Conservation (phyloP, 148 eudicot species). For the Rhododendron ovatum region DNA sequence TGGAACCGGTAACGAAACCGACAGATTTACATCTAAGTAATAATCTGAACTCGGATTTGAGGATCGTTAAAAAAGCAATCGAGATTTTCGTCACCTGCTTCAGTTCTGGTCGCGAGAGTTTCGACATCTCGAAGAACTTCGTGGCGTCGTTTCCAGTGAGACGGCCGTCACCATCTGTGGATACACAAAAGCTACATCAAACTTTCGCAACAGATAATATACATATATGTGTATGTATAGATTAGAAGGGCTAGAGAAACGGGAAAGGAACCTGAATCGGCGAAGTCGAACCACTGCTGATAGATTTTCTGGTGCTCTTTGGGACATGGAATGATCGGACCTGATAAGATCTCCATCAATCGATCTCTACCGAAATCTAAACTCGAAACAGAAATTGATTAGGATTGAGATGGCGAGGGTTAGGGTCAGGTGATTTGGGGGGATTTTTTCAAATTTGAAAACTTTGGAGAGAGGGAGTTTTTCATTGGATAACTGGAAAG, state of each 20-base stretch:
- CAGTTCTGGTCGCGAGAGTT: not conserved
- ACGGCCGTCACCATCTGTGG: not conserved
- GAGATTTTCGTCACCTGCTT: not conserved
- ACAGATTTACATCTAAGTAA: not conserved
- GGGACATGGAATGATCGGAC: slow-evolving; percentile 37
- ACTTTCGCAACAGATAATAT: not conserved
- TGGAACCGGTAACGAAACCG: not conserved
- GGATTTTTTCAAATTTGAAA: not conserved
- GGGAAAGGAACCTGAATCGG: slow-evolving; percentile 13
- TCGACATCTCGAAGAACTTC: slow-evolving; percentile 1
- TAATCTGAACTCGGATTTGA: not conserved
- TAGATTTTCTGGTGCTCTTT: slow-evolving; percentile 68
- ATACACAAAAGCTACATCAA: not conserved
- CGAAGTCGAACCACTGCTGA: slow-evolving; percentile 67
- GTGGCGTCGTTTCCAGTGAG: slow-evolving; percentile 7
- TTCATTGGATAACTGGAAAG: not conserved
- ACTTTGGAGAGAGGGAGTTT: not conserved
- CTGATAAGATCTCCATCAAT: slow-evolving; percentile 46
- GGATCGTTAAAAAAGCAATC: not conserved
- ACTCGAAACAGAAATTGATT: not conserved
- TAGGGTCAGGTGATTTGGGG: not conserved
- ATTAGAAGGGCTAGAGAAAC: not conserved
- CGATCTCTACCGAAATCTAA: not conserved
- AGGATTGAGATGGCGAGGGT: not conserved
- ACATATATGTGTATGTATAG: not conserved